phyloP scores from a whole-genome alignment of 768 basidiomycete genomes.

The Mycena rebaudengoi region DNA sequence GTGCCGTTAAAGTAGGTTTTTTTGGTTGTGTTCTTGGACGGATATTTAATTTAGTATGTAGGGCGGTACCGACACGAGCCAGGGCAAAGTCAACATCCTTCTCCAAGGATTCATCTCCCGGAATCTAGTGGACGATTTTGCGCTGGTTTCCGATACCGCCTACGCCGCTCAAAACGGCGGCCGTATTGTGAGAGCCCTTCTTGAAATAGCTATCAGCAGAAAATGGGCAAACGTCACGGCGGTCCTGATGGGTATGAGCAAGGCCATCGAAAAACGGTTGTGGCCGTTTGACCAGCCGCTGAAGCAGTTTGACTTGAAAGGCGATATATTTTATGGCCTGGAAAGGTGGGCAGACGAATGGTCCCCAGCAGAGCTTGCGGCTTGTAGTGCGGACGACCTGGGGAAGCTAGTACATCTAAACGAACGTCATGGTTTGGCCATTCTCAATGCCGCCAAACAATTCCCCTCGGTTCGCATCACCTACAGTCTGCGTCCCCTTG shows the following conservation, averaged over 20 bases:
- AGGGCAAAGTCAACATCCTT: constrained; percentile 94
- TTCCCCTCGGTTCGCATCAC: constrained; percentile 79
- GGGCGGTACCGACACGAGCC: constrained; percentile 69
- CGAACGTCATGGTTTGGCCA: constrained; percentile 80
- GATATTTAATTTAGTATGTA: constrained; percentile 41
- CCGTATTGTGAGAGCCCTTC: constrained; percentile 91
- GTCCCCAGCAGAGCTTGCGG: constrained; percentile 74
- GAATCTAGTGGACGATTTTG: constrained; percentile 89
- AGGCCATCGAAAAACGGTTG: constrained; percentile 89
- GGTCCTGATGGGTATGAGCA: constrained; percentile 89
- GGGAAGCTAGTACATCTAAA: constrained; percentile 89
- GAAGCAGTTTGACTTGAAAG: constrained; percentile 79
- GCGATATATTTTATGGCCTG: constrained; percentile 81
- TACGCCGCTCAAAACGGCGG: constrained; percentile 96
- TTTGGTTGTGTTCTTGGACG: background rate
- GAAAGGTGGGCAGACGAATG: constrained; percentile 85
- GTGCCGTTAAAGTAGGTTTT: constrained; percentile 73
- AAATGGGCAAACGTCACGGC: constrained; percentile 89
- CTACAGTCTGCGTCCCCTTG: constrained; percentile 82
- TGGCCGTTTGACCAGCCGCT: constrained; percentile 97
- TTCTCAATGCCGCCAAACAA: constrained; percentile 81
- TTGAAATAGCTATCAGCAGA: constrained; percentile 92
- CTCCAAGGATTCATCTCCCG: constrained; percentile 91
- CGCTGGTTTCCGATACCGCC: constrained; percentile 92
- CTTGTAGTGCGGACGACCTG: constrained; percentile 70